phyloP scores from a whole-genome alignment of 495 filamentous ascomycete species.

The Hypoxylon fragiforme region DNA sequence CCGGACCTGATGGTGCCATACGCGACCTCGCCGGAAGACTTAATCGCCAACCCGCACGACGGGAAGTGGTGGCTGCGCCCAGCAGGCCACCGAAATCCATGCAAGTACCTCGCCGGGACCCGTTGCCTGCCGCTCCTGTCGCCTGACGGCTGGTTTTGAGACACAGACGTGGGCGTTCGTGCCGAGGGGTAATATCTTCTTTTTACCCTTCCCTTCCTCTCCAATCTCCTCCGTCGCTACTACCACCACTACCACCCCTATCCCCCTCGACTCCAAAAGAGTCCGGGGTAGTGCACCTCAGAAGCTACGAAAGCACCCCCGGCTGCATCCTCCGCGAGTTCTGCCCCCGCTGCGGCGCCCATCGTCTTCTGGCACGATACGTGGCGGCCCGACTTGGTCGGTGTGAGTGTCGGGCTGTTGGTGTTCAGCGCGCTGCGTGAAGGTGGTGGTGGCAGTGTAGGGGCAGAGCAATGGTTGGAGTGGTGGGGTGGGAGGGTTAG shows the following conservation, averaged over 20 bases:
- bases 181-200: constrained; percentile 61
- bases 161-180: constrained; percentile 71
- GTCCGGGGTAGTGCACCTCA: constrained; percentile 46
- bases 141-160: constrained; percentile 64
- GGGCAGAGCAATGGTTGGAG: constrained; percentile 62
- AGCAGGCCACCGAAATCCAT: constrained; percentile 42
- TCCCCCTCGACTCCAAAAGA: constrained; percentile 50
- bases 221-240: neutral
- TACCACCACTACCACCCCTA: constrained; percentile 5
- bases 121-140: constrained; percentile 68
- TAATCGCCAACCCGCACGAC: constrained; percentile 45
- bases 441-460: too few relatives aligned
- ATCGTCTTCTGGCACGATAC: constrained; percentile 68
- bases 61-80: constrained; percentile 44
- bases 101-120: constrained; percentile 65
- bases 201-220: constrained; percentile 25
- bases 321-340: constrained; percentile 65
- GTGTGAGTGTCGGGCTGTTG: constrained; percentile 67
- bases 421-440: constrained; percentile 53
- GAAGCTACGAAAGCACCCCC: constrained; percentile 56
- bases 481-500: constrained; percentile 64
- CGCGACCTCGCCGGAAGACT: constrained; percentile 41
- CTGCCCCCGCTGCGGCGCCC: constrained; percentile 65
- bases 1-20: constrained; percentile 42
- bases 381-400: constrained; percentile 60